phyloP scores from a whole-genome alignment of 192 early-diverging fungal genomes.

The Lunasporangiospora selenospora region DNA sequence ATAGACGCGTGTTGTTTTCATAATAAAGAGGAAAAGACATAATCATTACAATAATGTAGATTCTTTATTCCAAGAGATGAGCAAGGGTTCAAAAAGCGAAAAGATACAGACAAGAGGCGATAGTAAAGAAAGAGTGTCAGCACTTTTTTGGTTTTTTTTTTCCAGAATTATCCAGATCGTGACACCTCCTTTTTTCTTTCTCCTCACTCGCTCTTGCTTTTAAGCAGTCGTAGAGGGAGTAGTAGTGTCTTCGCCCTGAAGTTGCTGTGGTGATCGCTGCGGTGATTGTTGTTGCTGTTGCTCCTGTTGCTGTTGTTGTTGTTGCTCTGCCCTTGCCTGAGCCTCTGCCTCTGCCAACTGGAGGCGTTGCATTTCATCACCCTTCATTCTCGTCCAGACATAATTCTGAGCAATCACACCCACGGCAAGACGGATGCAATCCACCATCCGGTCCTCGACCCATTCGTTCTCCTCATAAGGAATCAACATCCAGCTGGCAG shows the following conservation, averaged over 20 bases:
- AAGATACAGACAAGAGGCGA: too few relatives aligned
- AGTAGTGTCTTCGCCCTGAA: constrained; percentile 3
- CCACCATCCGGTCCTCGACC: constrained; percentile 65
- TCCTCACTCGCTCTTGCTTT: too few relatives aligned
- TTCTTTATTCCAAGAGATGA: too few relatives aligned
- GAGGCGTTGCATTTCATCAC: constrained; percentile 43
- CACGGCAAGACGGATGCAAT: constrained; percentile 53
- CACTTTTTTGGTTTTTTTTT: too few relatives aligned
- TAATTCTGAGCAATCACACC: constrained; percentile 66
- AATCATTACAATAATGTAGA: too few relatives aligned
- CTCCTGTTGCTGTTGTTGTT: constrained; percentile 22
- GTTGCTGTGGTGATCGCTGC: not conserved
- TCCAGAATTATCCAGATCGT: too few relatives aligned
- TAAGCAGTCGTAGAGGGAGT: not conserved
- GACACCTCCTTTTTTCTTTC: too few relatives aligned
- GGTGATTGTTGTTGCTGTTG: too few relatives aligned
- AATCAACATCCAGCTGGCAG: constrained; percentile 61
- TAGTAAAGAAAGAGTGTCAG: too few relatives aligned
- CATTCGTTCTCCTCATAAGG: constrained; percentile 71
- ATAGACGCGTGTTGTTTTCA: too few relatives aligned
- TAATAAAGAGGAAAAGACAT: too few relatives aligned
- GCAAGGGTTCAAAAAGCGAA: too few relatives aligned
- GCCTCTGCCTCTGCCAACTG: constrained; percentile 36
- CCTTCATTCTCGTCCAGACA: constrained; percentile 69
- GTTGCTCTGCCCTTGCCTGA: constrained; percentile 10